phyloP scores from a whole-genome alignment of 768 basidiomycete species.

The Pulveroboletus sp. region DNA sequence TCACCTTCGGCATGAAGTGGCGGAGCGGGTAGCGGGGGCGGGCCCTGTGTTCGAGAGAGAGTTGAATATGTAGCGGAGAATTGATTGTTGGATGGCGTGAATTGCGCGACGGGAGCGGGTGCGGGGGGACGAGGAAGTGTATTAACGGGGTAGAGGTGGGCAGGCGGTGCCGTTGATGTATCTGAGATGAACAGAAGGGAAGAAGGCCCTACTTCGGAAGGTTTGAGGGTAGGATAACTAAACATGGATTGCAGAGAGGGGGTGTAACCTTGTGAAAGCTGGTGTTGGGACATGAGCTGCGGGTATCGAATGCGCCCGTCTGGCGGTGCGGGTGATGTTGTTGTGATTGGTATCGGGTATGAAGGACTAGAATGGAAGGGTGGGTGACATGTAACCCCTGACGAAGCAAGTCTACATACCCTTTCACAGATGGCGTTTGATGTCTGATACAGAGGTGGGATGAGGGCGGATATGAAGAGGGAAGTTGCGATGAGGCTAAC shows the following conservation, averaged over 20 bases:
- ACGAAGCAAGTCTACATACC: constrained; percentile 29
- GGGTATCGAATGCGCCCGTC: constrained; percentile 55
- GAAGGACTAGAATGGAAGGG: constrained; percentile 25
- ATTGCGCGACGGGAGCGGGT: constrained; percentile 15
- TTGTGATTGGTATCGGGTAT: constrained; percentile 61
- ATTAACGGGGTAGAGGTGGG: constrained; percentile 31
- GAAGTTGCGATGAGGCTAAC: constrained; percentile 43
- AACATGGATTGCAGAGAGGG: constrained; percentile 81
- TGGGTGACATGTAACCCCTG: constrained; percentile 8
- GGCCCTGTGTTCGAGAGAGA: constrained; percentile 25
- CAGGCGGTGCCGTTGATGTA: constrained; percentile 21
- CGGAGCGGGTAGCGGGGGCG: constrained; percentile 19
- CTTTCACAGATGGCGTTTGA: constrained; percentile 30
- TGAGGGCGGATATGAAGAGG: constrained; percentile 33
- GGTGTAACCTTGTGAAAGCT: constrained; percentile 71
- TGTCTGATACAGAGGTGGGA: constrained; percentile 24
- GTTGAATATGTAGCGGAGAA: constrained; percentile 24
- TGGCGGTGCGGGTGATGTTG: constrained; percentile 59
- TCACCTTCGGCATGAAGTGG: constrained; percentile 24
- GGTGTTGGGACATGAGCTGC: constrained; percentile 74
- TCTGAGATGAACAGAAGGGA: constrained; percentile 46
- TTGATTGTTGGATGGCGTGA: constrained; percentile 8
- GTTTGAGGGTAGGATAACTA: constrained; percentile 32
- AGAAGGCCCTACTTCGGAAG: constrained; percentile 33
- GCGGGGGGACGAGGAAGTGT: constrained; percentile 35